A percentile compares a stretch with the other conserved stretches of the same genome.
Conservation (phyloP, 768 basidiomycete genomes). For the Boletus insuetus region DNA sequence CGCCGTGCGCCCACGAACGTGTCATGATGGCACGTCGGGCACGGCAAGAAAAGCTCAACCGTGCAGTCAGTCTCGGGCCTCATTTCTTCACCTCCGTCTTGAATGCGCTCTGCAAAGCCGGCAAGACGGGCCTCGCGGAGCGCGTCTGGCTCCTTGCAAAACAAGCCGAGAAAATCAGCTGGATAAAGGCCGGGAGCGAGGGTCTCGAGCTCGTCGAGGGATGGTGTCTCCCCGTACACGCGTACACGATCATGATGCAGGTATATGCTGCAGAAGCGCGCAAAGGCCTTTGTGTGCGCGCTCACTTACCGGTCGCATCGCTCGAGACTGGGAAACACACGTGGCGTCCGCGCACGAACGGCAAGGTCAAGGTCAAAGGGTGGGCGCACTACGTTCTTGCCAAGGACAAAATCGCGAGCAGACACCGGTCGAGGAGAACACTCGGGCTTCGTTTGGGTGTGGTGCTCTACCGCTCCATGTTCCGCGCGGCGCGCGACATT, state of each 20-base stretch:
- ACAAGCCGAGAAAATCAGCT: slow-evolving; percentile 57
- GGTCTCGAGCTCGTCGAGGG: slow-evolving; percentile 34
- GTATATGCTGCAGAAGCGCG: slow-evolving; percentile 51
- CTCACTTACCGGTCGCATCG: slow-evolving; percentile 2
- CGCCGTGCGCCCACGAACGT: slow-evolving; percentile 26
- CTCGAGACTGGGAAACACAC: slow-evolving; percentile 3
- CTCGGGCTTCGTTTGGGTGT: slow-evolving; percentile 30
- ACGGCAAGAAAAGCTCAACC: slow-evolving; percentile 34
- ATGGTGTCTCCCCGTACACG: slow-evolving; percentile 64
- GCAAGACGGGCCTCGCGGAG: slow-evolving; percentile 53
- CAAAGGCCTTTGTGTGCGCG: slow-evolving; percentile 19
- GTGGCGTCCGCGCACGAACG: slow-evolving; percentile 17
- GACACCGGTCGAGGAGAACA: slow-evolving; percentile 24
- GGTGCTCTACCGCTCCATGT: slow-evolving; percentile 38
- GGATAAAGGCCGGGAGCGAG: slow-evolving; percentile 28
- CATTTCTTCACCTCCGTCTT: slow-evolving; percentile 57
- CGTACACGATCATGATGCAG: slow-evolving; percentile 72
- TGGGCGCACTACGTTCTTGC: slow-evolving; percentile 35
- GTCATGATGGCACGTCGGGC: slow-evolving; percentile 22
- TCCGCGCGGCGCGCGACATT: slow-evolving; percentile 29
- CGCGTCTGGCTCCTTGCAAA: slow-evolving; percentile 63
- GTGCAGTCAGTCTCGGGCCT: slow-evolving; percentile 55
- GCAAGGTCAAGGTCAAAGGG: slow-evolving; percentile 30
- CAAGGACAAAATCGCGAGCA: slow-evolving; percentile 17
- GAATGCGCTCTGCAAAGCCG: slow-evolving; percentile 56